A percentile compares a stretch with the other conserved stretches of the same genome.
phyloP scores from a whole-genome alignment of 495 filamentous ascomycete species.

The Annulohypoxylon bovei region DNA sequence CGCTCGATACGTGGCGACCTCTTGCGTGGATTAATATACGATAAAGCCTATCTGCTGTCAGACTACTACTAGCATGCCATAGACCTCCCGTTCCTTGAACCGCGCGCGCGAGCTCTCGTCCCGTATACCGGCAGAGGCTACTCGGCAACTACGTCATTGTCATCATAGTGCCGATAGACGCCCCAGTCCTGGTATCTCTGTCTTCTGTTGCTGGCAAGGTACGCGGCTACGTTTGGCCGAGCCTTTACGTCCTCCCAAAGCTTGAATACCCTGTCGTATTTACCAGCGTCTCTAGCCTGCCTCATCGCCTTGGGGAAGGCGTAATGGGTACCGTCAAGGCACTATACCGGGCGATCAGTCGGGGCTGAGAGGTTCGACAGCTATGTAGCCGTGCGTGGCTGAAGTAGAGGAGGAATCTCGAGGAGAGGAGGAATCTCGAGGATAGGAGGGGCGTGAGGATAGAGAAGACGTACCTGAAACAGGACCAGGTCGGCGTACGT shows the following conservation, averaged over 20 bases:
- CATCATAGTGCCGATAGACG: background rate
- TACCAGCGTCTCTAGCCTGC: slow-evolving; percentile 55
- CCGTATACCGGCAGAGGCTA: background rate
- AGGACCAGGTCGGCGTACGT: slow-evolving; percentile 67
- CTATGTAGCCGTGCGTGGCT: too few relatives aligned
- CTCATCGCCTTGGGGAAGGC: slow-evolving; percentile 70
- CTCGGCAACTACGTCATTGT: slow-evolving; percentile 11
- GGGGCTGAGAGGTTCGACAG: too few relatives aligned
- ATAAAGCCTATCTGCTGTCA: too few relatives aligned
- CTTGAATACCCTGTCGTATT: slow-evolving; percentile 62
- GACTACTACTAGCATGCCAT: too few relatives aligned
- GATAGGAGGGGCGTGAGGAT: background rate
- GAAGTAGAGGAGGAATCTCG: background rate
- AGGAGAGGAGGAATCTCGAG: background rate
- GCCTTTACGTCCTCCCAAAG: slow-evolving; percentile 66
- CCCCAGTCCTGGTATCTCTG: slow-evolving; percentile 40
- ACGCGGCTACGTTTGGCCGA: slow-evolving; percentile 64
- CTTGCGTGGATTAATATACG: too few relatives aligned
- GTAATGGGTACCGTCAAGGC: slow-evolving; percentile 62
- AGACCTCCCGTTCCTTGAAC: too few relatives aligned
- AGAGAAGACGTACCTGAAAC: slow-evolving; percentile 54
- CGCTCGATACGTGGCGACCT: too few relatives aligned
- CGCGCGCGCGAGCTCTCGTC: too few relatives aligned
- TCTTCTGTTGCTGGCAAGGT: slow-evolving; percentile 67
- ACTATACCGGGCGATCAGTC: slow-evolving; percentile 36